Evolutionary conservation across 306 rosid species (phyloP), one percentile per base, ranked within the genome.

Genomic region (Carpinus viminea): DNA sequence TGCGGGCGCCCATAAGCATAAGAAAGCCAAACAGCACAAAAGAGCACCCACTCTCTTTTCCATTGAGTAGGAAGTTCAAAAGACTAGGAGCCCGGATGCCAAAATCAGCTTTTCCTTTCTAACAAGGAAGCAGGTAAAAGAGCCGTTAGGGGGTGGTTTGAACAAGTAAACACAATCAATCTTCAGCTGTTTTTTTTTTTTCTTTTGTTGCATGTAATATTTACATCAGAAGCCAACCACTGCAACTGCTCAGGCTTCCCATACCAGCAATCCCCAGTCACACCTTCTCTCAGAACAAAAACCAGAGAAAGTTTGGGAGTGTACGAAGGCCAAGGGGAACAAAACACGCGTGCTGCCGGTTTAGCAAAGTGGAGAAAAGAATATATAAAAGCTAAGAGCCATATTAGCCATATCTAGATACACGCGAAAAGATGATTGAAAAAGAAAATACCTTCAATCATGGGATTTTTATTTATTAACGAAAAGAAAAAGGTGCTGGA

Each of bases 381-480:
- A 87, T 84, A 87, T 88, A 91, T 80, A 84, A 83, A 88, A 85
- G 77, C 62, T 26, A 70, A 85, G 78, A 75, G 82, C 75, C 60
- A 76, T 59, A n/a, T 72, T 82, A 76, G 75, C 84, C 86, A 76
- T 80, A 83, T 88, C 86, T 82, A 73, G 88, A 88, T 86, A 86
- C 78, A 71, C 81, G 79, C 43, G 77, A 87, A 31, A 88, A 81
- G 90, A 79, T 43, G 77, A 78, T 74, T 43, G 80, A 79, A 71
- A 84, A 85, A 55, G 85, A 87, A 84, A 87, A 88, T 81, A 83
- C 94, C 93, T 79, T 92, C 94, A 87, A 88, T 83, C 97, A 87
- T 89, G 88, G 88, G 84, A 89, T 87, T 79, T 38, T 66, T 66
- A 24, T 24, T 24, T 24, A 24, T 24, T 38, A 38, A 66, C 0